Percentiles rank a stretch among this genome's conserved stretches.
These are phyloP conservation scores for Coemansia sp. DNA, from an alignment of 192 early-diverging fungal species.

Conservation along the genomic window DNA sequence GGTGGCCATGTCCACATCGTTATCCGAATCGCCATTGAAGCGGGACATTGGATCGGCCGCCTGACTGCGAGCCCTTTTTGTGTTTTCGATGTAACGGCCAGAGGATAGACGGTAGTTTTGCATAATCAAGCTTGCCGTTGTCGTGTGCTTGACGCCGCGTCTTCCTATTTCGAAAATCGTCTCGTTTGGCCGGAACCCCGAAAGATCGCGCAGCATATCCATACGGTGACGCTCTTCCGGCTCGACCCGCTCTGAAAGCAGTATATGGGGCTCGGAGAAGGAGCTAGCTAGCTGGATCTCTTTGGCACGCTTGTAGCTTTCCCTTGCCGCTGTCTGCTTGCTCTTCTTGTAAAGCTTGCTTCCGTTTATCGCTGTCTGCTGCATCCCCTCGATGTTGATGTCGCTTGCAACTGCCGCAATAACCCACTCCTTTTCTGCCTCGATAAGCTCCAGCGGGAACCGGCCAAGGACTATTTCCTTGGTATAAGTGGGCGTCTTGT, in stretches of 20 bases:
- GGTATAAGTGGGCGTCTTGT: slow-evolving; percentile 63
- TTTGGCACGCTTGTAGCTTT: slow-evolving; percentile 86
- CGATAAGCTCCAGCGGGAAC: slow-evolving; percentile 68
- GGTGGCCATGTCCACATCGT: slow-evolving; percentile 25
- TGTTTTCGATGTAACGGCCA: slow-evolving; percentile 23
- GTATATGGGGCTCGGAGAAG: slow-evolving; percentile 72
- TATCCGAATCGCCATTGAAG: slow-evolving; percentile 22
- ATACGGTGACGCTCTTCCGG: slow-evolving; percentile 62
- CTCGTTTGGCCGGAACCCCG: slow-evolving; percentile 82
- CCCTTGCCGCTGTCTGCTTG: slow-evolving; percentile 75
- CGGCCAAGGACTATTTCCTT: slow-evolving; percentile 76
- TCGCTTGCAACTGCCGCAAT: slow-evolving; percentile 59
- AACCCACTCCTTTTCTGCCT: slow-evolving; percentile 75
- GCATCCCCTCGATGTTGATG: slow-evolving; percentile 63
- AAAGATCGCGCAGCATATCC: slow-evolving; percentile 70
- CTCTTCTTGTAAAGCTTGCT: slow-evolving; percentile 85
- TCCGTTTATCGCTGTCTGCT: slow-evolving; percentile 72
- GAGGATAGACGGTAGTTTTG: slow-evolving; percentile 57
- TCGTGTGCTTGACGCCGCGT: slow-evolving; percentile 74
- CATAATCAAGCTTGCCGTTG: slow-evolving; percentile 69
- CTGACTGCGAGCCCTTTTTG: slow-evolving; percentile 33
- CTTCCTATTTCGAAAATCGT: slow-evolving; percentile 95
- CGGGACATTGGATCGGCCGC: slow-evolving; percentile 44
- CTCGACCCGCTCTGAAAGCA: slow-evolving; percentile 62
- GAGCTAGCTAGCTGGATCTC: slow-evolving; percentile 63